phyloP scores from a whole-genome alignment of 2,329 filamentous ascomycete genomes.

The Cercospora janseana region DNA sequence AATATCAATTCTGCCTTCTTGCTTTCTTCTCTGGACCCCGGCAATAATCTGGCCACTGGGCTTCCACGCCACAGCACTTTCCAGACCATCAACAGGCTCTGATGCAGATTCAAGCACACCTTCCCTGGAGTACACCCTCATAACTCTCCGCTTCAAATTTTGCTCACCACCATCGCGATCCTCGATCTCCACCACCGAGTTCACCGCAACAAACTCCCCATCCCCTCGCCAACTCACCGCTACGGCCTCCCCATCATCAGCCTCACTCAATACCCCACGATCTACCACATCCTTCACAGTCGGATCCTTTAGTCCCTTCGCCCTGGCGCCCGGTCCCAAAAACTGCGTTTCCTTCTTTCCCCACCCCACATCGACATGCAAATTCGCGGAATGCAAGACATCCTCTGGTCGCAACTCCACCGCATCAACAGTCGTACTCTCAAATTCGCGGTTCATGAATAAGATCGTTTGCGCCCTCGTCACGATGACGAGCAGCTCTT shows the following conservation, averaged over 20 bases:
- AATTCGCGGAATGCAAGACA: slow-evolving; percentile 74
- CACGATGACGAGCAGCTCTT: slow-evolving; percentile 80
- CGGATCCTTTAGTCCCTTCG: slow-evolving; percentile 81
- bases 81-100: slow-evolving; percentile 91
- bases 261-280: slow-evolving; percentile 69
- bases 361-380: slow-evolving; percentile 94
- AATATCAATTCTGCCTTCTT: slow-evolving; percentile 63
- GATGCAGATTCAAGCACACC: slow-evolving; percentile 89
- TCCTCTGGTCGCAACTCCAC: slow-evolving; percentile 67
- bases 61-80: slow-evolving; percentile 83
- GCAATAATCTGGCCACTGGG: slow-evolving; percentile 88
- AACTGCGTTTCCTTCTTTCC: slow-evolving; percentile 98
- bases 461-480: slow-evolving; percentile 77
- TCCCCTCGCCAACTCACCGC: slow-evolving; percentile 92
- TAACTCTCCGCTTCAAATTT: slow-evolving; percentile 63
- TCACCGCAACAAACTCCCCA: slow-evolving; percentile 85
- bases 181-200: slow-evolving; percentile 70
- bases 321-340: slow-evolving; percentile 65
- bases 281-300: slow-evolving; percentile 93
- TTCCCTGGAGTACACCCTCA: slow-evolving; percentile 87
- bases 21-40: slow-evolving; percentile 70
- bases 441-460: slow-evolving; percentile 91
- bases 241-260: slow-evolving; percentile 65
- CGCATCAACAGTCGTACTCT: slow-evolving; percentile 63
- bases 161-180: slow-evolving; percentile 32